Evolutionary conservation across 1,139 yeast species (phyloP).

Genomic region (Lodderomyces orthopsilosis): DNA sequence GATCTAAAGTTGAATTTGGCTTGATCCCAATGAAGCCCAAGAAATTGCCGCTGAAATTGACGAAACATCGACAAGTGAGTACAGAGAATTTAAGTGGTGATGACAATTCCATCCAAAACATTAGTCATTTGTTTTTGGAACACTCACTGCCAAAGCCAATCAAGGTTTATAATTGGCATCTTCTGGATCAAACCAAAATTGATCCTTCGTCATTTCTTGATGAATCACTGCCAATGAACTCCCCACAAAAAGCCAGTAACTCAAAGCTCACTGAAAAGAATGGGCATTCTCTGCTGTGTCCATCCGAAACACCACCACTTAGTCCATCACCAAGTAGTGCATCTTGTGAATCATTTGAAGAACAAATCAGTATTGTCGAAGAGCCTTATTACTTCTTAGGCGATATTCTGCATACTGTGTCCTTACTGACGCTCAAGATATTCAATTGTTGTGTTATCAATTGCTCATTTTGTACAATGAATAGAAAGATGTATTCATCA

Average conservation of each 20-base stretch:
- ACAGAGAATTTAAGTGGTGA: not conserved
- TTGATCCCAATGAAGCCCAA: not conserved
- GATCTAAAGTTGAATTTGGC: not conserved
- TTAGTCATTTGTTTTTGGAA: not conserved
- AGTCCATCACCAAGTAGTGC: not conserved
- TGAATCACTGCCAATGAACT: not conserved
- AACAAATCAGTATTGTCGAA: slow-evolving; percentile 25
- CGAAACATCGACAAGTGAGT: not conserved
- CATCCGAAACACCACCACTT: no score
- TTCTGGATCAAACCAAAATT: not conserved
- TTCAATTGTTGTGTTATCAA: not conserved
- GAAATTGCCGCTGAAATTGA: not conserved
- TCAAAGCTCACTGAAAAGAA: not conserved
- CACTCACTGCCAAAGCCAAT: slow-evolving; percentile 2
- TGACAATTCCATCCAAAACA: not conserved
- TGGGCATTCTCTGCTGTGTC: no score
- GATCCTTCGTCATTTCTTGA: not conserved
- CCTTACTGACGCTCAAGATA: not conserved
- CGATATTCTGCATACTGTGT: not conserved
- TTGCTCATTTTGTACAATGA: not conserved
- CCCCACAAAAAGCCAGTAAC: not conserved
- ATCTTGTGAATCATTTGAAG: slow-evolving; percentile 18
- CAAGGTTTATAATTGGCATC: not conserved
- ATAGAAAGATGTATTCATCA: slow-evolving; percentile 5
- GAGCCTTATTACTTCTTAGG: slow-evolving; percentile 13